phyloP scores from a whole-genome alignment of 2,329 filamentous ascomycete genomes.

The Rhynchosporium agropyri region DNA sequence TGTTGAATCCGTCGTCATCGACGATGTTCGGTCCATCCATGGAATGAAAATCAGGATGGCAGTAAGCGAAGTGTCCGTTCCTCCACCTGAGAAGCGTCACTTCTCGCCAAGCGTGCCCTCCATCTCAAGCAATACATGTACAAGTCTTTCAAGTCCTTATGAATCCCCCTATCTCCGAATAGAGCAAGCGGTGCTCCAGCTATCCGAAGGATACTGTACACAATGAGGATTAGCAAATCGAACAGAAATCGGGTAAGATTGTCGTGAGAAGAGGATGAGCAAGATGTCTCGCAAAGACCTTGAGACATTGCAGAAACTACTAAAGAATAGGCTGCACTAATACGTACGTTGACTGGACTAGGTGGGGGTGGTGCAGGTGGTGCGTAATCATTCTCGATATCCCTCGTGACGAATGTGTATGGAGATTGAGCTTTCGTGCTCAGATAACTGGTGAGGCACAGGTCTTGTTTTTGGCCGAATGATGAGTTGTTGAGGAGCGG shows the following conservation, averaged over 20 bases:
- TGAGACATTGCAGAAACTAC: too few species aligned
- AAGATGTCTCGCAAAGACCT: too few species aligned
- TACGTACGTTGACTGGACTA: slow-evolving; percentile 55
- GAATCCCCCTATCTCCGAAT: slow-evolving; percentile 30
- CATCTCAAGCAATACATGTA: slow-evolving; percentile 1
- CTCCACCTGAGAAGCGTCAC: neutral
- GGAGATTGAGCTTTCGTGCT: slow-evolving; percentile 37
- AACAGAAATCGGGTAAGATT: too few species aligned
- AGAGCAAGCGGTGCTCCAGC: slow-evolving; percentile 48
- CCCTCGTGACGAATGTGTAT: slow-evolving; percentile 32
- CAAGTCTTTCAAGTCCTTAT: neutral
- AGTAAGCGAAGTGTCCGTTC: neutral
- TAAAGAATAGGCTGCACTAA: too few species aligned
- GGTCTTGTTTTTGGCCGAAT: slow-evolving; percentile 37
- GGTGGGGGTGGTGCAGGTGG: slow-evolving; percentile 68
- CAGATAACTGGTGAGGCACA: slow-evolving; percentile 35
- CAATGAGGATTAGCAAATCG: too few species aligned
- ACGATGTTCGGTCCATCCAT: slow-evolving; percentile 2
- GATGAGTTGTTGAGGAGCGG: slow-evolving; percentile 36
- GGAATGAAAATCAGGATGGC: neutral
- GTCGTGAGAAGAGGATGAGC: too few species aligned
- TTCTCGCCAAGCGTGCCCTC: too few species aligned
- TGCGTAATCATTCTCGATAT: slow-evolving; percentile 58
- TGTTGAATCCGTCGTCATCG: neutral
- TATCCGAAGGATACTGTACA: slow-evolving; percentile 53